Evolutionary conservation across 768 basidiomycete genomes (phyloP), one percentile per base, ranked within the genome.

Genomic region (Serendipita sp.): DNA sequence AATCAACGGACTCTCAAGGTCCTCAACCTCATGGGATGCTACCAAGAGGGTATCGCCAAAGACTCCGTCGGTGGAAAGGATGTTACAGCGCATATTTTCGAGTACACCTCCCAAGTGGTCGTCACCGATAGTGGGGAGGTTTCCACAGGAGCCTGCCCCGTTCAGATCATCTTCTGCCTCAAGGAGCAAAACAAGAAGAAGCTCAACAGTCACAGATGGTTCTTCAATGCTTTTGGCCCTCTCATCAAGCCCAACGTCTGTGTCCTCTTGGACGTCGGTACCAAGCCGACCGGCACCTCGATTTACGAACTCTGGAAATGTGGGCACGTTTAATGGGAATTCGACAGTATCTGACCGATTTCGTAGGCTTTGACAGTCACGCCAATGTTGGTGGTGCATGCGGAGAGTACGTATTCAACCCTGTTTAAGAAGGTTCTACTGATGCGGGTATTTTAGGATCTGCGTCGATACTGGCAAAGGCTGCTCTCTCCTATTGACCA

Each of bases 131-230:
- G 78, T 0, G 91, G 91, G 29, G 91, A 94, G 72, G 86, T 92
- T 11, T 83, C 84, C 0, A 77, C 80, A 62, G 81, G 84, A n/a
- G 74, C 80, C 0, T 89, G 87, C 69, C 85, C 92, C 0, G 83
- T 91, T 65, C 94, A 93, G 73, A 79, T 90, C 68, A 76, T 98
- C 52, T 93, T 93, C 76, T 92, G 91, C 71, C 76, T 94, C 70
- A 94, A 94, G 74, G 91, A 94, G 73, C 88, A 91, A 76, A 96
- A 94, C 80, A 92, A 92, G 79, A 94, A 95, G 80, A 95, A 96
- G 73, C 79, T 95, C 69, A 95, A 95, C 77, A 88, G 87, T 69
- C 92, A 96, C 70, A 82, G 93, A 18, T 96, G 93, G 93, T 95
- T 95, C 79, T 95, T 96, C 81, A 96, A 96, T 70, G 93, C 90